Percentiles rank a stretch among this genome's conserved stretches.
Conservation (phyloP, 1,139 yeast genomes). For the Tardiomyces depauwii region DNA sequence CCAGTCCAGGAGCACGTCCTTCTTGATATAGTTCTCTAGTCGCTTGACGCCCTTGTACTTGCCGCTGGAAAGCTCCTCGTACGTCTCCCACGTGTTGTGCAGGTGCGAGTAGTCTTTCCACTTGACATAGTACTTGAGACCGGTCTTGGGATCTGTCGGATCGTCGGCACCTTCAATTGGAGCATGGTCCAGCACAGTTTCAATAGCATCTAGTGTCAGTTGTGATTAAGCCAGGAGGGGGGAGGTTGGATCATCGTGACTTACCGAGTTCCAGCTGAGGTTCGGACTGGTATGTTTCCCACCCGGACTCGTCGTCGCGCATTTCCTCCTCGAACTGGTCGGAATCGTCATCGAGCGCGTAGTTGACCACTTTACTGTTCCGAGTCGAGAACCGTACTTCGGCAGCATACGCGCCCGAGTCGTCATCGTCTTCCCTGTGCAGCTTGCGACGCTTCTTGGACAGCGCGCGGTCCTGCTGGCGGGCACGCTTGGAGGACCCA, state of each 20-base stretch:
- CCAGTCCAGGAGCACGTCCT: conserved; percentile 58
- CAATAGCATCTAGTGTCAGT: conserved; percentile 29
- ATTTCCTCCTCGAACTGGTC: conserved; percentile 33
- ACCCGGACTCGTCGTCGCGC: conserved; percentile 11
- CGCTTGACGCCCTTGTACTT: conserved; percentile 60
- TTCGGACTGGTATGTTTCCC: conserved; percentile 11
- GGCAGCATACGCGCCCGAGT: conserved; percentile 16
- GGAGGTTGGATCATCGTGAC: conserved; percentile 1
- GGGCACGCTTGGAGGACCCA: conserved; percentile 13
- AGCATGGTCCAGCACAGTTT: conserved; percentile 24
- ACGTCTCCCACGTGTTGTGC: conserved; percentile 92
- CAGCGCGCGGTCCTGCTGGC: conserved; percentile 6
- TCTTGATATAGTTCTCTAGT: conserved; percentile 82
- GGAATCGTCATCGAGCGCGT: conserved; percentile 60
- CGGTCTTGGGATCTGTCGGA: conserved; percentile 21
- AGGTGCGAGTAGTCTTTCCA: conserved; percentile 86
- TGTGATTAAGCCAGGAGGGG: too few species aligned
- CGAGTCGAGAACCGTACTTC: conserved; percentile 64
- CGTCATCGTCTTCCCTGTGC: conserved; percentile 17
- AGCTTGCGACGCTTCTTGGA: conserved; percentile 15
- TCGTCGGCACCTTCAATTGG: conserved; percentile 15
- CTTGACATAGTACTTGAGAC: conserved; percentile 41
- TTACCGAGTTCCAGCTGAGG: conserved; percentile 1
- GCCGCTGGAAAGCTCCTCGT: conserved; percentile 32
- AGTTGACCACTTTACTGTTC: conserved; percentile 60